Evolutionary conservation across 2,329 filamentous ascomycete species (phyloP), one percentile per base, ranked within the genome.

Genomic region (Diplodia scrobiculata): DNA sequence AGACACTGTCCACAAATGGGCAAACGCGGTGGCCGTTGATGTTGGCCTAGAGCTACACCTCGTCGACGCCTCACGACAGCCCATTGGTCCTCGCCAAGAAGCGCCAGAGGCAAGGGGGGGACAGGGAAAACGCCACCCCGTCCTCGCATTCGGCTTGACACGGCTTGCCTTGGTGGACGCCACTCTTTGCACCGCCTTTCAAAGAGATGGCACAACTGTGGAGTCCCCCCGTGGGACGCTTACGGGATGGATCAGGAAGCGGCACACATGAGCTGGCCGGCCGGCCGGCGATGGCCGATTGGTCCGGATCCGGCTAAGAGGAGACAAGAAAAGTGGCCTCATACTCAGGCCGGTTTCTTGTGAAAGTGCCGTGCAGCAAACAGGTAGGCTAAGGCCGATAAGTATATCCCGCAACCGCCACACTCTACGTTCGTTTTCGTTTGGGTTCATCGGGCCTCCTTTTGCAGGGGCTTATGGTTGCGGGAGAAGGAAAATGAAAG

Each of bases 91-190:
- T n/a, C 41, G 41, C 17, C 41, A 19, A 45, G 38, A 45, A 45
- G 17, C 14, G 5, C 38, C 38, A 45, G 41, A 45, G 41, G 41
- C 41, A 19, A 45, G 41, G 19, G n/a, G 41, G 3, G 29, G 3
- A 9, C 29, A 32, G 27, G 27, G n/a, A 10, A 29, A 48, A 32
- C 55, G 41, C 55, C 55, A 48, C 55, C 55, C 55, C 34, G 25
- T 17, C 21, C 41, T 27, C 55, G 41, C 38, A 17, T 41, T n/a
- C 41, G 55, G 55, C 55, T 60, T 41, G 55, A 60, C 55, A 60
- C 41, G 55, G 55, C 27, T 47, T 45, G 54, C 10, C 34, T 10
- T 36, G 34, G 34, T 1, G 10, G 34, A 10, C 9, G 34, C 17
- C 41, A 17, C 41, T 45, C 41, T 45, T 45, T 45, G 41, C 41